phyloP scores from a whole-genome alignment of 768 basidiomycete genomes.

The Tylopilus intermedius region DNA sequence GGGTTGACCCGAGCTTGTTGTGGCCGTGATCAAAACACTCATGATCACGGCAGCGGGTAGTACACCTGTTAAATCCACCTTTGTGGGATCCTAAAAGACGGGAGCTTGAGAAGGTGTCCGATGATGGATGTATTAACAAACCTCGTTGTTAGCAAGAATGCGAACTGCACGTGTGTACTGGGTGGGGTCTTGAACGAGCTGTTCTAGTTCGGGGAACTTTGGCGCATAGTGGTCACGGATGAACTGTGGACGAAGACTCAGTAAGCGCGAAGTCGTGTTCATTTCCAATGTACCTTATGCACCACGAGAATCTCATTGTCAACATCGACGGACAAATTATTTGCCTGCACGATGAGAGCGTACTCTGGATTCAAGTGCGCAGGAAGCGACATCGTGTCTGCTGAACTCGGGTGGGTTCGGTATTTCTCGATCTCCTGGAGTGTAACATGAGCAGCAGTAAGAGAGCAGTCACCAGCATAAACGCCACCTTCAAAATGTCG shows the following conservation, averaged over 20 bases:
- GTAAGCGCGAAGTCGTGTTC: constrained; percentile 1
- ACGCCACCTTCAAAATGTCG: constrained; percentile 73
- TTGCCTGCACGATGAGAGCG: constrained; percentile 91
- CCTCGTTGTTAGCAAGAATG: constrained; percentile 79
- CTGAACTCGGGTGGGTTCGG: constrained; percentile 70
- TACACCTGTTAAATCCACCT: constrained; percentile 73
- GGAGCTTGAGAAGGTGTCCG: not conserved
- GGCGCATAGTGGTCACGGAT: constrained; percentile 95
- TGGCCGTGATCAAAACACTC: constrained; percentile 94
- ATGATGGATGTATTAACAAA: constrained; percentile 25
- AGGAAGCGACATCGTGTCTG: constrained; percentile 71
- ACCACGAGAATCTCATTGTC: constrained; percentile 98
- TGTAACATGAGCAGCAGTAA: not conserved
- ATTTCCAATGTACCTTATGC: constrained; percentile 64
- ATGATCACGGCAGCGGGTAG: constrained; percentile 88
- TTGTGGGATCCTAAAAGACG: constrained; percentile 68
- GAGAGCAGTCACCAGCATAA: not conserved
- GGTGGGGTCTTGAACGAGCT: constrained; percentile 84
- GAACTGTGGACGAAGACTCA: constrained; percentile 50
- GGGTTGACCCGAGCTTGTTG: constrained; percentile 76
- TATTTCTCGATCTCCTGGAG: constrained; percentile 86
- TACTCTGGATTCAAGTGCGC: constrained; percentile 94
- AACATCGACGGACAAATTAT: constrained; percentile 95
- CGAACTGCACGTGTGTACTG: constrained; percentile 93
- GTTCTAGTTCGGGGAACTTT: constrained; percentile 95